phyloP scores from a whole-genome alignment of 2,329 filamentous ascomycete genomes.

The Penicillium griseofulvum region DNA sequence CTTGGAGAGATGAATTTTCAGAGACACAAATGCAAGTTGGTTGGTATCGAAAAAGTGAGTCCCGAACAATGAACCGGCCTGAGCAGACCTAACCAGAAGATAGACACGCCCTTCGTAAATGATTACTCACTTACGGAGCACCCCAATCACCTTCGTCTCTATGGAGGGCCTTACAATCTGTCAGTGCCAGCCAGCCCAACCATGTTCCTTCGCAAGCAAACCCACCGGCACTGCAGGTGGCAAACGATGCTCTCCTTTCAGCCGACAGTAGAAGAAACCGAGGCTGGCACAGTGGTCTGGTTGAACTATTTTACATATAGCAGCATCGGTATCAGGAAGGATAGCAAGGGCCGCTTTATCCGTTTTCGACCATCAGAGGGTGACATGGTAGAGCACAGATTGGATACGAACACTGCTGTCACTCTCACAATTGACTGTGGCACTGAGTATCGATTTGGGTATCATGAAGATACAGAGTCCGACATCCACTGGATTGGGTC shows the following conservation, averaged over 20 bases:
- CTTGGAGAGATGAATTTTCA: constrained; percentile 40
- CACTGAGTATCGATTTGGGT: constrained; percentile 31
- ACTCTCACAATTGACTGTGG: constrained; percentile 33
- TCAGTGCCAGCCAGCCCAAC: constrained; percentile 52
- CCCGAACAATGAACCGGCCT: neutral
- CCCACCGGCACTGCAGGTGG: constrained; percentile 44
- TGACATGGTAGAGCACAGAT: constrained; percentile 7
- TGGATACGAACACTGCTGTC: constrained; percentile 20
- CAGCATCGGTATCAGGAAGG: constrained; percentile 41
- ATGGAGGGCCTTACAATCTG: constrained; percentile 54
- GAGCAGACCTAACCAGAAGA: neutral
- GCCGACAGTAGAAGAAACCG: constrained; percentile 44
- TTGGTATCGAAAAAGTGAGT: constrained; percentile 44
- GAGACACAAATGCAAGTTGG: constrained; percentile 26
- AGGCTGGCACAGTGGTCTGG: constrained; percentile 56
- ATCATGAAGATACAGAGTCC: neutral
- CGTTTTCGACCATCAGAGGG: constrained; percentile 27
- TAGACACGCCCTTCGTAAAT: constrained; percentile 50
- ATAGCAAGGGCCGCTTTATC: constrained; percentile 21
- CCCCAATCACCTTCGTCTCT: constrained; percentile 47
- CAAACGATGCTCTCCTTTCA: constrained; percentile 48
- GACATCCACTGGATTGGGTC: constrained; percentile 26
- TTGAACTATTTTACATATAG: constrained; percentile 52
- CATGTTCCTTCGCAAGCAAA: constrained; percentile 56
- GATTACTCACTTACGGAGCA: constrained; percentile 50